phyloP scores from a whole-genome alignment of 805 yeast species.

The Candida berthetii region DNA sequence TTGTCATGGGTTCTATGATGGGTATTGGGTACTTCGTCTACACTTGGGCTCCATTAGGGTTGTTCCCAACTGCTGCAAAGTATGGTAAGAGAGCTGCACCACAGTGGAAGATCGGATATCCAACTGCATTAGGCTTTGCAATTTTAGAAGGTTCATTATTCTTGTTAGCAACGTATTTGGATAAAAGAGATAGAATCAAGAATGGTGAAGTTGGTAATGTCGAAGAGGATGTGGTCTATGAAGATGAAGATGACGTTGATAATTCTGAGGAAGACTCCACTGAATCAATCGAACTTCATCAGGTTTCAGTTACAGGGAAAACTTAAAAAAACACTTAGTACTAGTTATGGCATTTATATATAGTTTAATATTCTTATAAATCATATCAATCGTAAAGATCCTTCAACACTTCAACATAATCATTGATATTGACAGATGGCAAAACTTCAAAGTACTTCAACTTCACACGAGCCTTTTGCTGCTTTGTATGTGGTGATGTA shows the following conservation, averaged over 20 bases:
- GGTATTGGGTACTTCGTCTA: neutral
- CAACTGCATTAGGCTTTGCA: neutral
- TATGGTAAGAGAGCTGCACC: conserved; percentile 2
- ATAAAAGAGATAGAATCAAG: neutral
- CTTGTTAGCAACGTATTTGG: neutral
- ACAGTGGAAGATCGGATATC: conserved; percentile 1
- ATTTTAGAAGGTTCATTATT: neutral
- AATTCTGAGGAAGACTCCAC: neutral
- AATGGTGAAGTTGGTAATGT: neutral
- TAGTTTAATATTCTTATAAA: too few relatives aligned
- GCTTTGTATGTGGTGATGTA: neutral
- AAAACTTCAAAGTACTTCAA: neutral
- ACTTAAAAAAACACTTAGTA: too few relatives aligned
- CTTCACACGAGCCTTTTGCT: neutral
- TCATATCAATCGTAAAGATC: neutral
- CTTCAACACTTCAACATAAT: neutral
- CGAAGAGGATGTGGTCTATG: neutral
- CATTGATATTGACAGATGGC: neutral
- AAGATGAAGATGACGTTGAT: neutral
- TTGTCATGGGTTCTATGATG: conserved; percentile 1
- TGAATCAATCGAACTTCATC: neutral
- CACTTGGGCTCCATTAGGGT: conserved; percentile 2
- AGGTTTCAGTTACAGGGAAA: neutral
- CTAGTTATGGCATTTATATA: too few relatives aligned
- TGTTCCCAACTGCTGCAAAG: conserved; percentile 1